Percentiles rank a stretch among this genome's conserved stretches.
phyloP scores from a whole-genome alignment of 306 rosid species.

The Castanospermum australe region DNA sequence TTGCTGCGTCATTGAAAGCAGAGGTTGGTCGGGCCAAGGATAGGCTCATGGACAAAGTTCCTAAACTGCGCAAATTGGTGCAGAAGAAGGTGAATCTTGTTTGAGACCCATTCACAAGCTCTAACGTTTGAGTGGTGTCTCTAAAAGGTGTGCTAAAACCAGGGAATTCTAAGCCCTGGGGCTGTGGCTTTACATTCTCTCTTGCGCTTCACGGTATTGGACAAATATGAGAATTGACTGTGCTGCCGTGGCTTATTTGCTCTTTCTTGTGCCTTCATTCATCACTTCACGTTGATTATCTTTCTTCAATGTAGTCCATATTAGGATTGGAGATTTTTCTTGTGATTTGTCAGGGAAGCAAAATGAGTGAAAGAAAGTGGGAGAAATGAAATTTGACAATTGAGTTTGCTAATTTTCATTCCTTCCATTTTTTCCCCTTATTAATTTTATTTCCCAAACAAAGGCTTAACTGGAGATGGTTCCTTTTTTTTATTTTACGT shows the following conservation, averaged over 20 bases:
- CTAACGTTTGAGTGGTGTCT: neutral
- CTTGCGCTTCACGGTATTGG: neutral
- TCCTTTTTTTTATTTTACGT: neutral
- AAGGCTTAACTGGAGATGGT: neutral
- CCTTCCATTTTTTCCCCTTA: neutral
- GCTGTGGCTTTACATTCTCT: neutral
- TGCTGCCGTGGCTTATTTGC: neutral
- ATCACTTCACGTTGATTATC: too few species aligned
- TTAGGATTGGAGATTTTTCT: too few species aligned
- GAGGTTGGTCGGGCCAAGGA: slow-evolving; percentile 50
- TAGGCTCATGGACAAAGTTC: slow-evolving; percentile 80
- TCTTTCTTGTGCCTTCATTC: neutral
- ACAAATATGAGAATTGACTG: neutral
- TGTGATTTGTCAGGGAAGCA: neutral
- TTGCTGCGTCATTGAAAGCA: slow-evolving; percentile 44
- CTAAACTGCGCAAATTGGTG: slow-evolving; percentile 64
- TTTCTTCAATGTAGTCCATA: too few species aligned
- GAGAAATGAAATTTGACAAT: slow-evolving; percentile 22
- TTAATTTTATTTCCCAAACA: neutral
- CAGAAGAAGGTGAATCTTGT: slow-evolving; percentile 58
- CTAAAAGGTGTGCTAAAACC: neutral
- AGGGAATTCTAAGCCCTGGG: too few species aligned
- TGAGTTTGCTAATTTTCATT: slow-evolving; percentile 40
- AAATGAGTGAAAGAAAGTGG: slow-evolving; percentile 40
- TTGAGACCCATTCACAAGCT: neutral